Evolutionary conservation across 495 filamentous ascomycete species (phyloP), one percentile per base, ranked within the genome.

Genomic region (Terfezia boudieri): DNA sequence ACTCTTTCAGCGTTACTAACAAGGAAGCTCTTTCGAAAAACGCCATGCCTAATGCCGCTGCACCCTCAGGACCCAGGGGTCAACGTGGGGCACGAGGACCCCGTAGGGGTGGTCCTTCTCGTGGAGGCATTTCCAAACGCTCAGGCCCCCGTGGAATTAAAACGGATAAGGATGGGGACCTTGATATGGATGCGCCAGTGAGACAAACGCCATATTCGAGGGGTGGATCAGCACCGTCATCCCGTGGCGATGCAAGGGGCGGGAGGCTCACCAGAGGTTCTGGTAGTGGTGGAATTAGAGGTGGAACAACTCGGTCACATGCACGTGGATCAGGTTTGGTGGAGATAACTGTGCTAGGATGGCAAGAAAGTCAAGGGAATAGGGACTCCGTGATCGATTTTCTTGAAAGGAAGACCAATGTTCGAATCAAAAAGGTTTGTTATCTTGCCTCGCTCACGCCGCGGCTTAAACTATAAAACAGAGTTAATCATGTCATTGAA

Each of bases 391-490:
- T 93, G 36, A 66, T 88, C 50, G 71, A 70, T 51, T 96, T 89
- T 68, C 73, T 95, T 55, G 86, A 95, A 70, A 76, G 81, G 64
- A 90, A 89, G 69, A 74, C 78, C 56, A 73, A 71, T 55, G 71
- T 84, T 57, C 83, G 71, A 64, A 81, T 93, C 56, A 81, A 76
- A 72, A 87, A 87, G 81, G 86, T 94, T 85, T 76, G 79, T 80
- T 23, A 4, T 7, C 22, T 17, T 51, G 6, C 9, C 26, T 48
- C 14, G 20, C 43, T 14, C 14, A 14, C 43, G 20, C 1, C 43
- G 14, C 14, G 43, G 14, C 43, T 48, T n/a, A 2, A 32, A 32
- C 4, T 32, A 32, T 32, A 32, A 32, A 32, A 7, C 26, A 32
- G 26, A 1, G 26, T 7, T 32, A 7, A 32, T 32, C 7, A 32